Conservation (phyloP, 129 eudicot species). For the Tagetes erecta region DNA sequence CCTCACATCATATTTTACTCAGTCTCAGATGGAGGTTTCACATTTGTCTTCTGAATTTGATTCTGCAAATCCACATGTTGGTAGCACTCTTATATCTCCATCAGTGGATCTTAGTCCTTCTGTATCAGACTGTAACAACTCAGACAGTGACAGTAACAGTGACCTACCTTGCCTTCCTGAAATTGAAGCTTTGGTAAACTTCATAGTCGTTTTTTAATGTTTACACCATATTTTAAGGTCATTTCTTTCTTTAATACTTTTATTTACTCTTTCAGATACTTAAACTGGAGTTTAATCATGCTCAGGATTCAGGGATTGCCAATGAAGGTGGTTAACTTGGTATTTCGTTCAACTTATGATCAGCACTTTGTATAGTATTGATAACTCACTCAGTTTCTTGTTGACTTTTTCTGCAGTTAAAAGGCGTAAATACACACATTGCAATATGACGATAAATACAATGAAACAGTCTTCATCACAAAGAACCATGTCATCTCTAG, state of each 20-base stretch:
- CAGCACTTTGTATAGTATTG: background rate
- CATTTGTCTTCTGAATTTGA: slow-evolving; percentile 17
- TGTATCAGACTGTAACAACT: slow-evolving; percentile 51
- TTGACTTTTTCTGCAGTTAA: slow-evolving; percentile 43
- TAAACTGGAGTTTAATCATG: slow-evolving; percentile 67
- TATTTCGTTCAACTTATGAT: background rate
- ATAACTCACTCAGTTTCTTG: background rate
- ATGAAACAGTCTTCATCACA: slow-evolving; percentile 72
- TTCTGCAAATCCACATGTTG: slow-evolving; percentile 25
- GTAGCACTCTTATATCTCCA: slow-evolving; percentile 37
- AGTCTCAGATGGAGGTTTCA: slow-evolving; percentile 33
- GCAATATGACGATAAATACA: slow-evolving; percentile 64
- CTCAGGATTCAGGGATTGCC: slow-evolving; percentile 47
- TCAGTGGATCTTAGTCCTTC: slow-evolving; percentile 35
- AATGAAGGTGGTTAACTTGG: slow-evolving; percentile 52
- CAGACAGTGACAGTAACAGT: slow-evolving; percentile 60
- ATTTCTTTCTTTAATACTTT: slow-evolving; percentile 10
- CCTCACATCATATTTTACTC: slow-evolving; percentile 30
- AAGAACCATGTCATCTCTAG: slow-evolving; percentile 66
- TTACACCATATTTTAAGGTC: background rate
- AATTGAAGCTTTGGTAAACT: slow-evolving; percentile 82
- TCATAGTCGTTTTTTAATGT: slow-evolving; percentile 4
- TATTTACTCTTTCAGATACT: slow-evolving; percentile 62
- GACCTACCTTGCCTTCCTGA: slow-evolving; percentile 84
- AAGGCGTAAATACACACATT: slow-evolving; percentile 47